Conservation (phyloP, 73 alveolate genomes). For the Symbiodinium natans region DNA sequence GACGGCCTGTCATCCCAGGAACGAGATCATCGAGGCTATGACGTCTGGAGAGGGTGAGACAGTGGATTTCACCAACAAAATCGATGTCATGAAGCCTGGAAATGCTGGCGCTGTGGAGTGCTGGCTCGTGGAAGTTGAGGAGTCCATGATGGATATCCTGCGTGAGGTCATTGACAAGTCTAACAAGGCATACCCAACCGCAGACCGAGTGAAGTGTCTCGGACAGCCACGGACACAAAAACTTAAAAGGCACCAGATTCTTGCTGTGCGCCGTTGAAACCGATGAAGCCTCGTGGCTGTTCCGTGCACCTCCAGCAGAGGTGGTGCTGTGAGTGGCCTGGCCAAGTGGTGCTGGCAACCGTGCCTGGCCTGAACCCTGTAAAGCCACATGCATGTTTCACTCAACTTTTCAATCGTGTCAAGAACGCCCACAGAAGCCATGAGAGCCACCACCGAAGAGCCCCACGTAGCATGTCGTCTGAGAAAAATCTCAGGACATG, state of each 20-base stretch:
- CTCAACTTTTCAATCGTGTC: no score
- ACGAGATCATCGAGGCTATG: constrained; percentile 96
- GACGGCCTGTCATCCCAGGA: background rate
- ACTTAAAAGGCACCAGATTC: no score
- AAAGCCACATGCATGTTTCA: no score
- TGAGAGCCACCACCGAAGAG: no score
- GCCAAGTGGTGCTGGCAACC: constrained; percentile 97
- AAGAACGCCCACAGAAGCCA: no score
- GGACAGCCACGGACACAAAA: background rate
- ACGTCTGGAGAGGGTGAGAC: constrained; percentile 98
- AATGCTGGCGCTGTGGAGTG: constrained; percentile 98
- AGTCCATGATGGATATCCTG: constrained; percentile 97
- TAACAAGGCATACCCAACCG: constrained; percentile 96
- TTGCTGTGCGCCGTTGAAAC: no score
- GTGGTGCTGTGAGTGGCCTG: constrained; percentile 99
- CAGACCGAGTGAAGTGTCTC: constrained; percentile 95
- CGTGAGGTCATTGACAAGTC: constrained; percentile 95
- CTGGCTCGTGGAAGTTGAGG: constrained; percentile 98
- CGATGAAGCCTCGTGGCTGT: no score
- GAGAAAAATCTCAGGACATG: no score
- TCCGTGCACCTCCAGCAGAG: constrained; percentile 19
- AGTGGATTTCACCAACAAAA: constrained; percentile 95
- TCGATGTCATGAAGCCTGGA: constrained; percentile 96
- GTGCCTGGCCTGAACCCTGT: constrained; percentile 35
- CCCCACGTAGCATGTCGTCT: no score